Conservation (phyloP, 257 asterid genomes). For the Solanum bulbocastanum region DNA sequence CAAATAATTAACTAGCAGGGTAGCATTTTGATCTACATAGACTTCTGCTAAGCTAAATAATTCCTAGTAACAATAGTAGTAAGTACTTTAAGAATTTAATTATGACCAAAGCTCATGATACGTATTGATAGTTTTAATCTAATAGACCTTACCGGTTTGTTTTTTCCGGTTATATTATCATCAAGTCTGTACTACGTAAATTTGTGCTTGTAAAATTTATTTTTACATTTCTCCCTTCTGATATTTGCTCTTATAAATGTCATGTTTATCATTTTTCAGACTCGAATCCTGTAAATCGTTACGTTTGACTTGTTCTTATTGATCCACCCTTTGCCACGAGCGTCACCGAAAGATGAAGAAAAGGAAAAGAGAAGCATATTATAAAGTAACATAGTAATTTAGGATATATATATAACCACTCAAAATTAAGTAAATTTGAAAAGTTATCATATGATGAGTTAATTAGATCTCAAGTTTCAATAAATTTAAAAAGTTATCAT, state of each 20-base stretch:
- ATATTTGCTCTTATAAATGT: rapidly evolving
- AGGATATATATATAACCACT: not conserved
- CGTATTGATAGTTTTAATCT: not conserved
- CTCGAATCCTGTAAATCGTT: not conserved
- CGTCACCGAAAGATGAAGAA: not conserved
- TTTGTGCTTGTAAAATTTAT: not conserved
- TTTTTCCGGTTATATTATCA: not conserved
- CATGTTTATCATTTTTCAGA: not conserved
- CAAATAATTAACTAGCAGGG: not conserved
- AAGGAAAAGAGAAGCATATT: not conserved
- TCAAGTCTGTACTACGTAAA: not conserved
- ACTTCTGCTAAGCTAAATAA: not conserved
- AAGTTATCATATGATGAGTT: not conserved
- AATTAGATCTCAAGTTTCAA: not conserved
- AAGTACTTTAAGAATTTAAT: not conserved
- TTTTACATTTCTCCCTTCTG: rapidly evolving
- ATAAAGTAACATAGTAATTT: not conserved
- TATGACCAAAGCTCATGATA: not conserved
- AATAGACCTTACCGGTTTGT: not conserved
- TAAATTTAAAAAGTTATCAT: not conserved
- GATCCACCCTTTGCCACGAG: rapidly evolving
- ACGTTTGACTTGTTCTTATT: rapidly evolving
- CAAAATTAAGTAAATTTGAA: not conserved
- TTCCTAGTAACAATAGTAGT: not conserved
- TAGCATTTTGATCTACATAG: not conserved